Base-by-base conservation (phyloP, 495 filamentous ascomycete species). In the Annulohypoxylon bovei region DNA sequence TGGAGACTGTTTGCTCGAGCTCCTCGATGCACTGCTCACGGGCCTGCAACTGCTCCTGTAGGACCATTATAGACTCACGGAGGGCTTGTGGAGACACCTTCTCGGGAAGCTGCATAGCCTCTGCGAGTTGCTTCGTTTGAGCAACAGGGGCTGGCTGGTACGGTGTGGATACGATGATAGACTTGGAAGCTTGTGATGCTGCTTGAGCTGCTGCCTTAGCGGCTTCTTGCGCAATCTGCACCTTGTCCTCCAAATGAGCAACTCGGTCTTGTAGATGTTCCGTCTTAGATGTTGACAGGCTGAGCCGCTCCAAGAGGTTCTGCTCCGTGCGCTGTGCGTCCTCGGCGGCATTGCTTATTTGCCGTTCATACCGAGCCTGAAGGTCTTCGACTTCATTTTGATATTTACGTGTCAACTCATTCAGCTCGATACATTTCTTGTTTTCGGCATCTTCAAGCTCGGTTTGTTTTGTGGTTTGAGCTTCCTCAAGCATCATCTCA, bases 31-130 rank as follows among this genome's bases (percentile, higher is more conserved):
- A 88, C 20, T 88, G 85, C 80, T 98, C 95, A 60, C 95, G 94
- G 74, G 95, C 92, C 74, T 98, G 95, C 46, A 99, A 87, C 75
- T 99, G 95, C 76, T 97, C 94, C 77, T 98, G 96, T 27, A 99
- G 86, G 20, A 97, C 95, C 75, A 96, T 85, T 74, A 99, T 97
- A 6, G 95, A 97, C 79, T 99, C 96, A 23, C 95, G 91, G 35
- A 99, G 87, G 9, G 95, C 95, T 78, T 97, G 93, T 5, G 94
- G 93, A 12, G 93, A 97, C 57, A 96, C 92, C 83, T 92, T 95
- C 74, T 95, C 92, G 0, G 92, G 92, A 22, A 88, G 78, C 20
- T 87, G 83, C 44, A 89, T 84, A 71, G 75, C 75, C 47, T 77
- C 84, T 78, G 81, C 84, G 25, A 81, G 81, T 54, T 78, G 76